These are phyloP conservation scores for Trichoderma sp. DNA, from an alignment of 2,329 filamentous ascomycete genomes.

Conservation along the genomic window DNA sequence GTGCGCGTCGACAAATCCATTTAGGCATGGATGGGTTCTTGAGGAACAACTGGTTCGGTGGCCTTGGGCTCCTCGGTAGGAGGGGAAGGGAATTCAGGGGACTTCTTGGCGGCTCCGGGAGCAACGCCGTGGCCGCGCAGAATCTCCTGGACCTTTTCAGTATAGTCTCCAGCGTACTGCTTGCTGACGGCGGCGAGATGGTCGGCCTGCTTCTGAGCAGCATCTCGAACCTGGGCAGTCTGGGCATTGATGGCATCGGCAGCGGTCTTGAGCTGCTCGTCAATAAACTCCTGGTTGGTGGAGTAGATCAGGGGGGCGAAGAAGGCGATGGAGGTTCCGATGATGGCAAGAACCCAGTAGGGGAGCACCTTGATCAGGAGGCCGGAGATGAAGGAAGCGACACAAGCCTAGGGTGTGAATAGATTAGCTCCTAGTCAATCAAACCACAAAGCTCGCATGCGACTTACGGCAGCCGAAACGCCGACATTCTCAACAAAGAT, in stretches of 20 bases:
- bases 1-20: constrained; percentile 3
- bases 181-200: constrained; percentile 62
- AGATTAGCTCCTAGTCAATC: neutral
- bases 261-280: constrained; percentile 57
- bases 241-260: constrained; percentile 59
- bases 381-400: constrained; percentile 63
- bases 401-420: constrained; percentile 48
- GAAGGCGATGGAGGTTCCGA: constrained; percentile 59
- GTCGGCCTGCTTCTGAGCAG: constrained; percentile 62
- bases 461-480: constrained; percentile 57
- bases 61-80: constrained; percentile 38
- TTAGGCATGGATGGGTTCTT: constrained; percentile 33
- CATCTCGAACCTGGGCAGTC: constrained; percentile 58
- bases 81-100: constrained; percentile 36
- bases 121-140: constrained; percentile 50
- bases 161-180: constrained; percentile 66
- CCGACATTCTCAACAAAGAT: constrained; percentile 65
- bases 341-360: constrained; percentile 64
- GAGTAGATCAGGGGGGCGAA: constrained; percentile 62
- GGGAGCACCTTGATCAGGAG: constrained; percentile 67
- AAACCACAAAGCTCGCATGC: neutral
- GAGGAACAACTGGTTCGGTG: constrained; percentile 27
- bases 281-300: constrained; percentile 67
- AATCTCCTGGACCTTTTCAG: constrained; percentile 63
- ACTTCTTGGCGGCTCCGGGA: constrained; percentile 40